A percentile compares a stretch with the other conserved stretches of the same genome.
Conservation (phyloP, 495 filamentous ascomycete genomes). For the Penicillium goetzii region DNA sequence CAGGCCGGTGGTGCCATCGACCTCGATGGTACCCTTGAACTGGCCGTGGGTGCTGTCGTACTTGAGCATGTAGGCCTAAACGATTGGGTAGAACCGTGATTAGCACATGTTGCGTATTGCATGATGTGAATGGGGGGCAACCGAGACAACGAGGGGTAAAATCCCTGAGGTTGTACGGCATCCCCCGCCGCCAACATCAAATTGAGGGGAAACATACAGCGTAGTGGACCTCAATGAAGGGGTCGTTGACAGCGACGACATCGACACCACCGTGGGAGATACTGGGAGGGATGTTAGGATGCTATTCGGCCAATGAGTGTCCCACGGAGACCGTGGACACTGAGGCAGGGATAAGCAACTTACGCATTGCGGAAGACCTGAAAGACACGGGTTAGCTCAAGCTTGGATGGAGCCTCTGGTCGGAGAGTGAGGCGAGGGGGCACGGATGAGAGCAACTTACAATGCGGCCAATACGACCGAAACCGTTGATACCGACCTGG, state of each 20-base stretch:
- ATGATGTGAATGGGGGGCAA: constrained; percentile 6
- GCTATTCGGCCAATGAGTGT: constrained; percentile 11
- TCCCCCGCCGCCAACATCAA: background rate
- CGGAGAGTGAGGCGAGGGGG: background rate
- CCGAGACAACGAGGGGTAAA: background rate
- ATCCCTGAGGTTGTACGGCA: background rate
- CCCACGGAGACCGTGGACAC: background rate
- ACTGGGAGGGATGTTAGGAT: constrained; percentile 58
- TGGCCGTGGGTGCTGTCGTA: constrained; percentile 96
- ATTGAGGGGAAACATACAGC: constrained; percentile 67
- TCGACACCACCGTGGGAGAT: constrained; percentile 82
- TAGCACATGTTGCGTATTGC: constrained; percentile 2
- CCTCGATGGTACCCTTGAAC: constrained; percentile 89
- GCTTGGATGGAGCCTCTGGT: background rate
- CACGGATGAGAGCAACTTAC: constrained; percentile 50
- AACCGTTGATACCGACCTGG: constrained; percentile 97
- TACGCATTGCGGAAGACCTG: constrained; percentile 80
- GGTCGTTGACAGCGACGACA: constrained; percentile 96
- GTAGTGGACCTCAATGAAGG: constrained; percentile 98
- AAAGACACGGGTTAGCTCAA: constrained; percentile 27
- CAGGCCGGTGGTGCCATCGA: constrained; percentile 70
- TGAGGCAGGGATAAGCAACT: constrained; percentile 37
- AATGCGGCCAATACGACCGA: constrained; percentile 98
- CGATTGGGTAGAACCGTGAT: background rate
- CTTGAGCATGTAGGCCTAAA: constrained; percentile 97